Percentiles rank a stretch among this genome's conserved stretches.
Conservation (phyloP, 2,329 filamentous ascomycete species). For the Talaromyces sp. region DNA sequence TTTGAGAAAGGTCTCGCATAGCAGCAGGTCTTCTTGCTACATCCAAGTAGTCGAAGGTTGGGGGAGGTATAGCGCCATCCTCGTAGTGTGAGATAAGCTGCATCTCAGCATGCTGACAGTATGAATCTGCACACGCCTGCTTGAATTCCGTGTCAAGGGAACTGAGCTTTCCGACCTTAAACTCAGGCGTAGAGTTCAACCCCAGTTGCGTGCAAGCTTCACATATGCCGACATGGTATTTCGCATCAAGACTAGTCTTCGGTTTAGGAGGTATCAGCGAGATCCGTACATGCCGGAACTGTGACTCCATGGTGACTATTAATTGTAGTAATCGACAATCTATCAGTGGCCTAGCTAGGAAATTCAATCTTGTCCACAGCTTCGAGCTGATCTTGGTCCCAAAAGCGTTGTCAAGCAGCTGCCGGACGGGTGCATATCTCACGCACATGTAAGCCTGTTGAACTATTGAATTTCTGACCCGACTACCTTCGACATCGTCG, state of each 20-base stretch:
- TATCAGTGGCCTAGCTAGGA: too few species aligned
- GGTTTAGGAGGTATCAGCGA: too few species aligned
- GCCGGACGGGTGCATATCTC: conserved; percentile 1
- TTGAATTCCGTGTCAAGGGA: background rate
- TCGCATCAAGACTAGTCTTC: background rate
- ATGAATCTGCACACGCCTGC: background rate
- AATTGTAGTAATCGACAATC: too few species aligned
- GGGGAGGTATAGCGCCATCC: background rate
- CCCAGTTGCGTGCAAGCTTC: background rate
- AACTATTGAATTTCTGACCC: conserved; percentile 6
- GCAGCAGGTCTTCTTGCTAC: too few species aligned
- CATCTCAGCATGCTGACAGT: background rate
- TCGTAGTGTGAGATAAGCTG: background rate
- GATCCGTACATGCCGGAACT: too few species aligned
- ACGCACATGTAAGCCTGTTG: conserved; percentile 8
- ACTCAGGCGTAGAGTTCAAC: background rate
- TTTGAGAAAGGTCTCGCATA: too few species aligned
- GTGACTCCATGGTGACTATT: too few species aligned
- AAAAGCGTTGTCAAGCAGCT: conserved; percentile 1
- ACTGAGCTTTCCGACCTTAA: background rate
- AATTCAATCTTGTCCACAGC: conserved; percentile 7
- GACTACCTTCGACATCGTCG: conserved; percentile 2
- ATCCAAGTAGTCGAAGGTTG: background rate
- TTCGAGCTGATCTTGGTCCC: background rate
- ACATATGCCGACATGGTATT: background rate